Percentiles rank a stretch among this genome's conserved stretches.
phyloP scores from a whole-genome alignment of 176 grass and related monocot species.

The Phragmites australis region DNA sequence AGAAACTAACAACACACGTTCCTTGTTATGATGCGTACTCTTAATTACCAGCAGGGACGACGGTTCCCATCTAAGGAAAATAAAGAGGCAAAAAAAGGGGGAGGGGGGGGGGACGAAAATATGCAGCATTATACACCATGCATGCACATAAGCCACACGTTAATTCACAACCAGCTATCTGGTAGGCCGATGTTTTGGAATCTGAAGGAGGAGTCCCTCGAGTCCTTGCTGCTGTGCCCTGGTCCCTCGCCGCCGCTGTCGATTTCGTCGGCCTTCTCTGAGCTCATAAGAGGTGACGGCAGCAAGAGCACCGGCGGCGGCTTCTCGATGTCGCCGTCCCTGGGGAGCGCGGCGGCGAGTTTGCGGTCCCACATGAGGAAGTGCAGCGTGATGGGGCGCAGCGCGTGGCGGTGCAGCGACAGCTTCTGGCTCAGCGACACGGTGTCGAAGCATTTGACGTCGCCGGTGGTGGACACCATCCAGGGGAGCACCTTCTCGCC shows the following conservation, averaged over 20 bases:
- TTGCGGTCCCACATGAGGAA: slow-evolving; percentile 72
- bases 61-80: too few species aligned
- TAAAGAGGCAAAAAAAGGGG: too few species aligned
- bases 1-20: too few species aligned
- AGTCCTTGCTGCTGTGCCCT: slow-evolving; percentile 19
- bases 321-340: slow-evolving; percentile 26
- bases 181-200: slow-evolving; percentile 89
- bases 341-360: slow-evolving; percentile 5
- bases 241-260: slow-evolving; percentile 30
- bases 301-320: slow-evolving; percentile 25
- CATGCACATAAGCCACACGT: not conserved
- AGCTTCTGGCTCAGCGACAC: slow-evolving; percentile 97
- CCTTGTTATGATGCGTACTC: too few species aligned
- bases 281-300: not conserved
- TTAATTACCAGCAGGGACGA: too few species aligned
- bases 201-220: slow-evolving; percentile 64
- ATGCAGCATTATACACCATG: not conserved
- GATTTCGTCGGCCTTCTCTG: slow-evolving; percentile 6
- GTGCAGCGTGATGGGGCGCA: slow-evolving; percentile 78
- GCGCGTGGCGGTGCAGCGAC: slow-evolving; percentile 88
- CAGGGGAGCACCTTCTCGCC: slow-evolving; percentile 82
- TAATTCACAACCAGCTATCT: slow-evolving; percentile 67
- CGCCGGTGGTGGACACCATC: slow-evolving; percentile 70
- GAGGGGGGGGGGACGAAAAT: too few species aligned
- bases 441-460: slow-evolving; percentile 91